Evolutionary conservation across 2,329 filamentous ascomycete species (phyloP), one percentile per base, ranked within the genome.

Genomic region (Nemania bipapillata): DNA sequence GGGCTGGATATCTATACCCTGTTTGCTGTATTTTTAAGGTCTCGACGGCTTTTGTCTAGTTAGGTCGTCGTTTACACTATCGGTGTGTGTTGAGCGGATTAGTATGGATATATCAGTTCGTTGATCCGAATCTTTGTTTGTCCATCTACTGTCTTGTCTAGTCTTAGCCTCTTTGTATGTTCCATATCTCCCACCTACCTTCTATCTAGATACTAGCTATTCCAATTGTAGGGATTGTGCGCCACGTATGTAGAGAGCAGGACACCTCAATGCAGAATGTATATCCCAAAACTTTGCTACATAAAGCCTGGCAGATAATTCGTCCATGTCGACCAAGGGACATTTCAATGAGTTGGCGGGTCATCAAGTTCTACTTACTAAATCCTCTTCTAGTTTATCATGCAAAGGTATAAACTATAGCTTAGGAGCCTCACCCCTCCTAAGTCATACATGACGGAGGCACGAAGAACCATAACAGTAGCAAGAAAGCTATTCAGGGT

Each of bases 1-100:
- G 20, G 57, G 45, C 47, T 52, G 57, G 47, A 60, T 37, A 20
- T 60, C 32, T 60, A 60, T 60, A 60, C 57, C 57, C 57, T 35
- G 49, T 60, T 60, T 52, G 50, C 30, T n/a, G 28, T 26, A 32
- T 32, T 32, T 40, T 37, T 55, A 24, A 22, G 9, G 45, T 60
- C 57, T 60, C 30, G 57, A 60, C 32, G 63, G 30, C 63, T 61
- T 61, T n/a, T 11, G 15, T 58, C n/a, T 37, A 24, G 20, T 35
- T 17, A 35, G 26, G 22, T 24, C 32, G 24, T 17, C 37, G 22
- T 24, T 42, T 26, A 28, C 37, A 30, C 35, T 47, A 22, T 35
- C 5, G 37, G n/a, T 53, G 58, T 52, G 26, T 47, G 49, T 24
- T 30, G 49, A 53, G 62, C 35, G 37, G 49, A 45, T 60, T 22